These are phyloP conservation scores for Magnaporthiopsis rhizophila DNA, from an alignment of 2,329 filamentous ascomycete genomes.

Conservation along the genomic window DNA sequence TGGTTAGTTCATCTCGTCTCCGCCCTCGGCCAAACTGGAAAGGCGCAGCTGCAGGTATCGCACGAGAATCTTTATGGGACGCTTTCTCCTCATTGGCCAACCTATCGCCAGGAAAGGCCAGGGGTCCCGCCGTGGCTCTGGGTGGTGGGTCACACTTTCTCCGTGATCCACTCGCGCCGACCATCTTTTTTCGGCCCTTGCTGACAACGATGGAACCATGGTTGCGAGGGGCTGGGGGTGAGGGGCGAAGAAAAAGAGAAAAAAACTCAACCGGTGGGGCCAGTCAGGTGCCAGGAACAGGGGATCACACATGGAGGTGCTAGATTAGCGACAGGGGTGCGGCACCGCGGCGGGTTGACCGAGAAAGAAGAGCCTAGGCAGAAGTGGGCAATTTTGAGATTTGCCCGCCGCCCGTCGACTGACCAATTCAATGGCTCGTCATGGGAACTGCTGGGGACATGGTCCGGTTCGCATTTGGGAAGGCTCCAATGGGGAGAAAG, in stretches of 20 bases:
- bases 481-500: not conserved
- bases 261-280: not conserved
- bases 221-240: not conserved
- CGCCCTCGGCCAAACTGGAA: not conserved
- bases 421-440: not conserved
- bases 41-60: not conserved
- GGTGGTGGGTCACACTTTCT: not conserved
- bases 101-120: not conserved
- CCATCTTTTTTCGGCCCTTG: not conserved
- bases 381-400: not conserved
- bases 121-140: too few relatives aligned
- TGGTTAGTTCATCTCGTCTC: not conserved
- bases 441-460: not conserved
- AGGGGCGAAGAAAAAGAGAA: not conserved
- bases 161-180: not conserved
- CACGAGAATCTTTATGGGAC: not conserved
- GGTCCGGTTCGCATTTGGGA: not conserved
- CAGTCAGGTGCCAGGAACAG: not conserved
- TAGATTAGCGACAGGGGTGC: not conserved
- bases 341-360: not conserved
- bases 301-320: not conserved
- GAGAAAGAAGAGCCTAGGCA: not conserved
- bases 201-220: not conserved
- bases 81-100: not conserved
- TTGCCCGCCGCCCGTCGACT: not conserved